Percentiles rank a stretch among this genome's conserved stretches.
These are phyloP conservation scores for Coemansia sp. DNA, from an alignment of 192 early-diverging fungal species.

Conservation along the genomic window DNA sequence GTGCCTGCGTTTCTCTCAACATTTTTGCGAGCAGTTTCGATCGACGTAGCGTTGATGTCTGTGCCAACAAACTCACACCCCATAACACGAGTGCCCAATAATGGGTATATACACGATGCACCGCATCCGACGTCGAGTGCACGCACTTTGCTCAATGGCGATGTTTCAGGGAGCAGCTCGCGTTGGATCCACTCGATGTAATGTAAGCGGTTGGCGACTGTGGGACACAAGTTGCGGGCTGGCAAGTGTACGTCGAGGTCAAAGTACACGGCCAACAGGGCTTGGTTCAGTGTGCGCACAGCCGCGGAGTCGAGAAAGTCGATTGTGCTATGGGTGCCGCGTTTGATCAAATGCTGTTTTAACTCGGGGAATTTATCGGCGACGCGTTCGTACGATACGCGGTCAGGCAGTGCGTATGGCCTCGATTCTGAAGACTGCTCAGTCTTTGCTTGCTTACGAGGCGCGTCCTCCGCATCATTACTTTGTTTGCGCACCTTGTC, in stretches of 20 bases:
- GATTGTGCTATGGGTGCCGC: conserved; percentile 7
- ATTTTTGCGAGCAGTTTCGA: conserved; percentile 67
- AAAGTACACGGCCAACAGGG: conserved; percentile 37
- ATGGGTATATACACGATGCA: conserved; percentile 88
- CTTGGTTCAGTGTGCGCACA: conserved; percentile 30
- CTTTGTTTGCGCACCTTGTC: background rate
- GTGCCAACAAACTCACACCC: conserved; percentile 72
- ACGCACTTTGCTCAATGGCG: background rate
- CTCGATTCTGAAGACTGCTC: background rate
- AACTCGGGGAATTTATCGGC: conserved; percentile 18
- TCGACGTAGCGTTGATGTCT: conserved; percentile 67
- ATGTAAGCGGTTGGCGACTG: conserved; percentile 28
- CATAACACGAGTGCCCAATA: conserved; percentile 67
- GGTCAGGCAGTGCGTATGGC: conserved; percentile 15
- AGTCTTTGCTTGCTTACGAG: conserved; percentile 2
- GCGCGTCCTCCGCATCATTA: background rate
- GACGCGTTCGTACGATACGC: conserved; percentile 16
- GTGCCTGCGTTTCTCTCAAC: conserved; percentile 61
- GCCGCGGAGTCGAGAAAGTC: conserved; percentile 24
- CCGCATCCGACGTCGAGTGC: conserved; percentile 68
- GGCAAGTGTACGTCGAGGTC: conserved; percentile 29
- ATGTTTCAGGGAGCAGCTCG: conserved; percentile 15
- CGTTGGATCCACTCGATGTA: conserved; percentile 31
- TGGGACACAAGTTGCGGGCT: conserved; percentile 29
- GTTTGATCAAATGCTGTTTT: conserved; percentile 5